Base-by-base conservation (phyloP, 257 asterid genomes). In the Sherardia arvensis region DNA sequence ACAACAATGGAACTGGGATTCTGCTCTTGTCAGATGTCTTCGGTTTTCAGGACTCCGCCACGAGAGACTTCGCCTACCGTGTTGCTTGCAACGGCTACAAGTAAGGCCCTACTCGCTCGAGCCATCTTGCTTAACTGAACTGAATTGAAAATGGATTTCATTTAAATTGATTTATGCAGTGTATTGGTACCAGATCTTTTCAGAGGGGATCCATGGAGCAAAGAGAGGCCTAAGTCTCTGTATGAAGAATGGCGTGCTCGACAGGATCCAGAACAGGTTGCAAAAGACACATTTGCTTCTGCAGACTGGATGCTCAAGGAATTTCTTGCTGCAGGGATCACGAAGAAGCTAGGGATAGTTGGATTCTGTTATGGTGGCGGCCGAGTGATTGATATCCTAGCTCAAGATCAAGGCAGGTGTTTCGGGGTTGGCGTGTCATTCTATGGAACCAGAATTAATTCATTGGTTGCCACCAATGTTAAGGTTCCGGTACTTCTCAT, bases 301-400 rank as follows among this genome's bases (percentile, higher is more conserved):
- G 84, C 91, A 38, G 68, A 77, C 36, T 90, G 95, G 95, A 74
- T 85, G 83, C 66, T 70, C 36, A 64, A 77, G 61, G 97, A 90
- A 66, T 84, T 87, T 66, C 70, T 70, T 56, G 80, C 79, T 28
- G 76, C 78, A 17, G 97, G 94, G 60, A 79, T 87, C 68, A 74
- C 95, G 11, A 85, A 79, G 33, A 85, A 82, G 74, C 80, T 90
- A n/a, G 95, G 97, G 47, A 64, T 90, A 6, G 66, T 87, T 0
- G 97, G 95, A 27, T 87, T 90, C 67, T 85, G 95, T 76, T 87
- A 76, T 68, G 94, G 94, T 40, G 97, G 97, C 0, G 90, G 91
- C n/a, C 75, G 71, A 59, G 75, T 80, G 12, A 45, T 87, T 20
- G 94, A 90, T 54, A 80, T 87, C 68, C 79, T 90, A 30, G 83